phyloP scores from a whole-genome alignment of 163 green algal genomes.

The Scenedesmus sp. region DNA sequence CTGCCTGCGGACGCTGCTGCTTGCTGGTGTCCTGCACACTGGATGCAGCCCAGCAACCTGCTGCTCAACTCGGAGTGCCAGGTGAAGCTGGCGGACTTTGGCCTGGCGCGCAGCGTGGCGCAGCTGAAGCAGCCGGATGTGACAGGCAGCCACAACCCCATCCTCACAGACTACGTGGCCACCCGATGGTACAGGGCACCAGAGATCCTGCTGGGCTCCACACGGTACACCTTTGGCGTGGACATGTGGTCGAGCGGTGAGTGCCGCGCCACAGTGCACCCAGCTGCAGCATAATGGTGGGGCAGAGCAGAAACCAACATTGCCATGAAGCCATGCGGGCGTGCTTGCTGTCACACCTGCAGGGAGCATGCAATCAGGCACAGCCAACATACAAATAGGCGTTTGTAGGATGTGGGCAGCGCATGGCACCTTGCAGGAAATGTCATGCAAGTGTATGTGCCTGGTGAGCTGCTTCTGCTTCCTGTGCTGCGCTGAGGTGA shows the following conservation, averaged over 20 bases:
- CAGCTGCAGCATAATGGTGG: background rate
- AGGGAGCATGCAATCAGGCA: background rate
- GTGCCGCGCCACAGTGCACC: background rate
- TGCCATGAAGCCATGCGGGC: too few species aligned
- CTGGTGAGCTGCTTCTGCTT: background rate
- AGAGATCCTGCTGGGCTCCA: slow-evolving; percentile 96
- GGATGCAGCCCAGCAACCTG: slow-evolving; percentile 95
- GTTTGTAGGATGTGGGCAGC: too few species aligned
- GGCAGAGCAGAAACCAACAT: too few species aligned
- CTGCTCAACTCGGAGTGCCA: slow-evolving; percentile 98
- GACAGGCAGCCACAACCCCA: slow-evolving; percentile 64
- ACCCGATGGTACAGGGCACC: slow-evolving; percentile 92
- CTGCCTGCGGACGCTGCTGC: background rate
- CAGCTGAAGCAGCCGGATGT: slow-evolving; percentile 67
- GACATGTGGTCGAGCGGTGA: slow-evolving; percentile 98
- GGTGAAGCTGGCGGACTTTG: slow-evolving; percentile 99
- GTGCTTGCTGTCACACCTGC: background rate
- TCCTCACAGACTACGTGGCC: slow-evolving; percentile 98
- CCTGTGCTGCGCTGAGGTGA: too few species aligned
- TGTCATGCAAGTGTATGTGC: background rate
- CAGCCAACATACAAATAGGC: background rate
- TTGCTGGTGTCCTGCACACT: background rate
- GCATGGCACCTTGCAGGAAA: background rate
- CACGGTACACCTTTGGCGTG: slow-evolving; percentile 97
- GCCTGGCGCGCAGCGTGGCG: slow-evolving; percentile 90